Base-by-base conservation (phyloP, 371 early-diverging fungal species). In the Globomyces sp. region DNA sequence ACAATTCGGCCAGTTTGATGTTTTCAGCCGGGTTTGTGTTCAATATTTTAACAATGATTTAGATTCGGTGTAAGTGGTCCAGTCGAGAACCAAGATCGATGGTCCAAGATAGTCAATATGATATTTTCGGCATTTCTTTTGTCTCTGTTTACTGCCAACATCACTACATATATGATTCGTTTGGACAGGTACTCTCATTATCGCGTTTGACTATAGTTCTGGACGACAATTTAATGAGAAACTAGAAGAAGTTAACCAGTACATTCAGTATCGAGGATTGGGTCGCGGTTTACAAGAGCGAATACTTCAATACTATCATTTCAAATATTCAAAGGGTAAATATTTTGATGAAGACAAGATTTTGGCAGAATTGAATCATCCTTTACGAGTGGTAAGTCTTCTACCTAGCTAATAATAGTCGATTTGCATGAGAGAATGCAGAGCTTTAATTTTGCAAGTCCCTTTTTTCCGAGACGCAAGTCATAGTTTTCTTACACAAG, bases 221-320 rank as follows among this genome's bases (percentile, higher is more conserved):
- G 75, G 75, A 4, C 65, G 78, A 48, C 68, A 63, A 59, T 77
- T 64, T 67, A 68, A 64, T 36, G 73, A 77, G 44, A 77, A 75
- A 63, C 63, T 77, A 6, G 78, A 77, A 58, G 78, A 77, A 64
- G 68, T 77, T 4, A 70, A 73, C 46, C 71, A 77, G 68, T 77
- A 75, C 62, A 71, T 77, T 68, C 65, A 57, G 4, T 75, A 75
- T 59, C 64, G 67, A 50, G 63, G 70, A 13, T 63, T 77, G 5
- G 63, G 64, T 13, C 66, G 71, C 11, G 51, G 41, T 24, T 43
- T 73, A 10, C 70, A 65, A 52, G 10, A 41, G 10, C 48, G 64
- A 39, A 70, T 75, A 2, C 5, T 62, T 44, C 68, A 73, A 40
- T 77, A 75, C 66, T 75, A 69, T 49, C 71, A 73, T 44, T 57